A percentile compares a stretch with the other conserved stretches of the same genome.
phyloP scores from a whole-genome alignment of 2,329 filamentous ascomycete species.

The Claviceps quebecensis region DNA sequence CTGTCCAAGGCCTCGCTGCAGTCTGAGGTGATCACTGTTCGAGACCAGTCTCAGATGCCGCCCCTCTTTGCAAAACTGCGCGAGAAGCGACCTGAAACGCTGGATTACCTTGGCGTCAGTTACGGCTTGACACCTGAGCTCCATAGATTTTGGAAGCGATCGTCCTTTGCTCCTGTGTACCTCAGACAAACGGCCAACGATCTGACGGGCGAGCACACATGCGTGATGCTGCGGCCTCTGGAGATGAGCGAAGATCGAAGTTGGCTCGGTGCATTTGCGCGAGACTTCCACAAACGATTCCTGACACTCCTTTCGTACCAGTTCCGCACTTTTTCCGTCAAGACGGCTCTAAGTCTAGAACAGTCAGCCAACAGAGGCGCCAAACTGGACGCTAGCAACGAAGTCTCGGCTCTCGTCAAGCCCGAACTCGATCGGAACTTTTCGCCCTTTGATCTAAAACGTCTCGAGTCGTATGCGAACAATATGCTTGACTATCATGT shows the following conservation, averaged over 20 bases:
- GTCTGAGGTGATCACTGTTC: slow-evolving; percentile 76
- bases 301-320: slow-evolving; percentile 80
- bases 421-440: slow-evolving; percentile 61
- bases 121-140: slow-evolving; percentile 79
- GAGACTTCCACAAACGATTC: slow-evolving; percentile 93
- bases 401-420: slow-evolving; percentile 50
- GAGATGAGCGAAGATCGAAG: slow-evolving; percentile 51
- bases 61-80: slow-evolving; percentile 81
- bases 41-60: slow-evolving; percentile 84
- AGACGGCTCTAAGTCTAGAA: slow-evolving; percentile 73
- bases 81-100: slow-evolving; percentile 61
- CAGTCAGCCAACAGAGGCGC: slow-evolving; percentile 68
- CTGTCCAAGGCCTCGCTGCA: slow-evolving; percentile 62
- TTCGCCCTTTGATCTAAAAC: slow-evolving; percentile 87
- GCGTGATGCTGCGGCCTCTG: slow-evolving; percentile 86
- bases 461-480: slow-evolving; percentile 87
- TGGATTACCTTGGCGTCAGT: slow-evolving; percentile 92
- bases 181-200: slow-evolving; percentile 92
- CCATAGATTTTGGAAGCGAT: slow-evolving; percentile 94
- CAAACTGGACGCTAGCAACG: slow-evolving; percentile 38
- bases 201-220: slow-evolving; percentile 91
- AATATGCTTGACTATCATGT: slow-evolving; percentile 98
- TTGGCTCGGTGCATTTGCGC: slow-evolving; percentile 83
- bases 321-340: slow-evolving; percentile 68
- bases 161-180: slow-evolving; percentile 77